A percentile compares a stretch with the other conserved stretches of the same genome.
phyloP scores from a whole-genome alignment of 345 rosid genomes.

The Gossypium ekmanianum region DNA sequence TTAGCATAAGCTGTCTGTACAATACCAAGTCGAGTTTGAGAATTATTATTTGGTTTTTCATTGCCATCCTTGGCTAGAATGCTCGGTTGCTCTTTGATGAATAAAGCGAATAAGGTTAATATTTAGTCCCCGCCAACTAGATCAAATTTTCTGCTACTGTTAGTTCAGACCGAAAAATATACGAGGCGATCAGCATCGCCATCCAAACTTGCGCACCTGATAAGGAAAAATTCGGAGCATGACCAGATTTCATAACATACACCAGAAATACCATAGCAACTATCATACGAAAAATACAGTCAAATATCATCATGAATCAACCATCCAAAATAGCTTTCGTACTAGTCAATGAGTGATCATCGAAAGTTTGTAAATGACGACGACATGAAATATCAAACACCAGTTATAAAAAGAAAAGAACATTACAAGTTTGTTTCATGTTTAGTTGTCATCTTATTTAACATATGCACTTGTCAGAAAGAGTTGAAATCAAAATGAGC shows the following conservation, averaged over 20 bases:
- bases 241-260: neutral
- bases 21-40: slow-evolving; percentile 54
- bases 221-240: slow-evolving; percentile 26
- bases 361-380: neutral
- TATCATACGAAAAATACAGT: neutral
- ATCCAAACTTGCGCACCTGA: slow-evolving; percentile 93
- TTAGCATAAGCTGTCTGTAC: slow-evolving; percentile 97
- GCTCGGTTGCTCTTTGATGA: slow-evolving; percentile 68
- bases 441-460: neutral
- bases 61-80: slow-evolving; percentile 33
- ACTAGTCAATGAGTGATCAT: neutral
- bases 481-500: neutral
- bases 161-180: slow-evolving; percentile 50
- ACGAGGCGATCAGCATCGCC: slow-evolving; percentile 96
- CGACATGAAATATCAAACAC: neutral
- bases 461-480: neutral
- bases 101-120: slow-evolving; percentile 74
- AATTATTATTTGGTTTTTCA: slow-evolving; percentile 21
- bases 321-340: neutral
- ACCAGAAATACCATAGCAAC: neutral
- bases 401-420: neutral
- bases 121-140: slow-evolving; percentile 95
- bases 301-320: neutral
- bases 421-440: neutral
- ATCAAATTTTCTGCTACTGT: slow-evolving; percentile 41